phyloP scores from a whole-genome alignment of 345 rosid species.

The Barbarea vulgaris region DNA sequence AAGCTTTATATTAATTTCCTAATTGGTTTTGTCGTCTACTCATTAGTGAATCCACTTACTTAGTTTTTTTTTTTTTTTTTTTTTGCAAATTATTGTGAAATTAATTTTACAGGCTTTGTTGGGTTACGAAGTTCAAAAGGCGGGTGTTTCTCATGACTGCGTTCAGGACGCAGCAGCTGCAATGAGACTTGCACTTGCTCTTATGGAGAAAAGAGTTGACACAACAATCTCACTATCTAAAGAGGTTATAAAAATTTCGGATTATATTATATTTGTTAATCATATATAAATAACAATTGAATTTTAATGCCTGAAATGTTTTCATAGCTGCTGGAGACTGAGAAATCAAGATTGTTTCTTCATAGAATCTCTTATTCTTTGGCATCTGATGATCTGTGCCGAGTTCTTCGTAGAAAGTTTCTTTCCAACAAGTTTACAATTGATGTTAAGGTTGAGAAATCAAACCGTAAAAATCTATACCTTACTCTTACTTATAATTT shows the following conservation, averaged over 20 bases:
- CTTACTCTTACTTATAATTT: too few species aligned
- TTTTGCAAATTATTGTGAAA: neutral
- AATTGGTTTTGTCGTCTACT: neutral
- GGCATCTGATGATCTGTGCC: slow-evolving; percentile 44
- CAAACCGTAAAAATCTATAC: too few species aligned
- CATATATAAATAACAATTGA: neutral
- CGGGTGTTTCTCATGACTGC: slow-evolving; percentile 73
- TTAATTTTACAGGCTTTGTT: slow-evolving; percentile 63
- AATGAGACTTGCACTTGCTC: slow-evolving; percentile 77
- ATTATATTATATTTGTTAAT: neutral
- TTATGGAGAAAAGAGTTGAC: slow-evolving; percentile 52
- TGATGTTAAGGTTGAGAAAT: slow-evolving; percentile 57
- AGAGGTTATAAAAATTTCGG: slow-evolving; percentile 42
- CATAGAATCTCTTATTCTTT: slow-evolving; percentile 63
- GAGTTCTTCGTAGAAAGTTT: slow-evolving; percentile 37
- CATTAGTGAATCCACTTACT: neutral
- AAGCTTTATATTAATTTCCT: neutral
- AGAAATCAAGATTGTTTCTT: slow-evolving; percentile 60
- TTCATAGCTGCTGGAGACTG: slow-evolving; percentile 48
- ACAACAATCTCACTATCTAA: slow-evolving; percentile 42
- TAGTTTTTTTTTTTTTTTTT: too few species aligned
- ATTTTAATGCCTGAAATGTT: neutral
- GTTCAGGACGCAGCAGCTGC: slow-evolving; percentile 79
- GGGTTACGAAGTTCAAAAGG: slow-evolving; percentile 65
- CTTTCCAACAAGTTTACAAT: neutral